Evolutionary conservation across 2,329 filamentous ascomycete species (phyloP).

Genomic region (Colletotrichum higginsianum): DNA sequence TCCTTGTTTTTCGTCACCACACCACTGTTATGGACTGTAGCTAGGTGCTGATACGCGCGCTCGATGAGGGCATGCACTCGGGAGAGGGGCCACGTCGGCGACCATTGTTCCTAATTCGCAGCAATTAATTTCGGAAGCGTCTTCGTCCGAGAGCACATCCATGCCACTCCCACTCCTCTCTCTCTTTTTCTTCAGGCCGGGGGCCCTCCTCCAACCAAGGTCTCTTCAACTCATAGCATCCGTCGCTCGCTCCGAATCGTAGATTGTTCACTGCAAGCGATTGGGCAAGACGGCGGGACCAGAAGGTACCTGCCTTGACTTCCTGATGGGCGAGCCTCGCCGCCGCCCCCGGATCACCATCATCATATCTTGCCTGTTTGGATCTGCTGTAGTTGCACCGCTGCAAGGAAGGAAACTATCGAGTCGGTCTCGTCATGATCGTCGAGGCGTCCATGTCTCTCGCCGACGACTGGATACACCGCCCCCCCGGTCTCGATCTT

Average conservation of each 20-base stretch:
- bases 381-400: neutral
- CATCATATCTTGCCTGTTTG: neutral
- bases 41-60: no score
- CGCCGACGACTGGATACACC: constrained; percentile 17
- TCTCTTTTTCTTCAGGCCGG: no score
- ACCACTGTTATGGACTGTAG: neutral
- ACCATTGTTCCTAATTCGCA: constrained; percentile 31
- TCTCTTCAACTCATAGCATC: neutral
- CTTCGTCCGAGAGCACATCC: constrained; percentile 31
- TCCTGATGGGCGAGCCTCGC: neutral
- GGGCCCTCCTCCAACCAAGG: neutral
- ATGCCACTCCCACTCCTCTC: neutral
- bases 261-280: neutral
- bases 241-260: neutral
- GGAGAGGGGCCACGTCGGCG: constrained; percentile 24
- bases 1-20: neutral
- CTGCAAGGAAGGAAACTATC: constrained; percentile 34
- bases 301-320: neutral
- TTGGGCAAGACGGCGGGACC: neutral
- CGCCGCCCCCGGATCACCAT: neutral
- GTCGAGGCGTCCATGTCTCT: constrained; percentile 9
- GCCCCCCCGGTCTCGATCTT: neutral
- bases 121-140: constrained; percentile 41
- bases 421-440: constrained; percentile 25
- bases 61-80: constrained; percentile 15